Percentiles rank a stretch among this genome's conserved stretches.
Evolutionary conservation across 306 rosid species (phyloP).

Genomic region (Dryas drummondii): DNA sequence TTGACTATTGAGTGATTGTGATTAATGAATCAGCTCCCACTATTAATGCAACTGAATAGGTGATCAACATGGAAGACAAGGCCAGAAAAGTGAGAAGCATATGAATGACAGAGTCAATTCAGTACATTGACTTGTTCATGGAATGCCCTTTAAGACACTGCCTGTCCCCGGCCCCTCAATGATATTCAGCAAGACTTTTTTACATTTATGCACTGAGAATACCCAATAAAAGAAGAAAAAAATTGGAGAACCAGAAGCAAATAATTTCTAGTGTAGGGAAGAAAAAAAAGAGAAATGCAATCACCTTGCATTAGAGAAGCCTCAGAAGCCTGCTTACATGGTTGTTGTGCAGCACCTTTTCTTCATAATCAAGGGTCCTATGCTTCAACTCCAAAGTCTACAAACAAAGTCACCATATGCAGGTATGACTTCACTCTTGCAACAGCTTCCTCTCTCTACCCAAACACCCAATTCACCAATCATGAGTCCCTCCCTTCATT

Average conservation of each 20-base stretch:
- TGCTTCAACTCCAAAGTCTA: constrained; percentile 23
- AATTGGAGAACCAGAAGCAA: background rate
- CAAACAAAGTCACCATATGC: constrained; percentile 11
- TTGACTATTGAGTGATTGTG: too few species aligned
- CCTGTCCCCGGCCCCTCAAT: constrained; percentile 5
- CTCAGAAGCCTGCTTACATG: constrained; percentile 55
- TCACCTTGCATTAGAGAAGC: constrained; percentile 42
- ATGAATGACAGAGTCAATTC: too few species aligned
- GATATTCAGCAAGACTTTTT: constrained; percentile 1
- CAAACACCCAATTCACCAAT: constrained; percentile 58
- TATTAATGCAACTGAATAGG: background rate
- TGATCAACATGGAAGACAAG: background rate
- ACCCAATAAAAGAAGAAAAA: background rate
- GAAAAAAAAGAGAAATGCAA: constrained; percentile 33
- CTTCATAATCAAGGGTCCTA: constrained; percentile 15
- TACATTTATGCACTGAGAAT: background rate
- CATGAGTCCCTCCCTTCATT: constrained; percentile 73
- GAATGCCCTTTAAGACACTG: constrained; percentile 11
- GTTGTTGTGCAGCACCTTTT: constrained; percentile 53
- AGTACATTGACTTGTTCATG: background rate
- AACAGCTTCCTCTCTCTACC: constrained; percentile 52
- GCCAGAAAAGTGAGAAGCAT: background rate
- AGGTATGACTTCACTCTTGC: constrained; percentile 37
- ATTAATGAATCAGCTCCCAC: background rate
- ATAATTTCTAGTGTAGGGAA: background rate